phyloP scores from a whole-genome alignment of 2,329 filamentous ascomycete species.

The Mariannaea sp. region DNA sequence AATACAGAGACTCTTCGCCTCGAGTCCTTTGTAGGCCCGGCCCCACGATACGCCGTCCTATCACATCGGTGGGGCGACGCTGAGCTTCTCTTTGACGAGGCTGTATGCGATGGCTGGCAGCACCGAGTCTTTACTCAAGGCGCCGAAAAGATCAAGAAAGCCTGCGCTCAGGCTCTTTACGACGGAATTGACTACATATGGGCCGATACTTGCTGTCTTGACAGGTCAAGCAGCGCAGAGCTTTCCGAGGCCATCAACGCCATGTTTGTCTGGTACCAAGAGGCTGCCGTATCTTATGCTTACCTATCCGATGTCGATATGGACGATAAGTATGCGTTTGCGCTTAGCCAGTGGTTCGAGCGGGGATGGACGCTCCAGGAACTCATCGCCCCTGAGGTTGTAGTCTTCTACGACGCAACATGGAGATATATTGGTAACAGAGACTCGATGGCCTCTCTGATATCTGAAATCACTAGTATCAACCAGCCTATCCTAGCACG shows the following conservation, averaged over 20 bases:
- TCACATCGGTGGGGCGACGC: constrained; percentile 27
- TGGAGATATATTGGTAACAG: constrained; percentile 37
- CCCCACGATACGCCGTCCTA: constrained; percentile 27
- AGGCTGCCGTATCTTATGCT: constrained; percentile 33
- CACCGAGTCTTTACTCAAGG: constrained; percentile 21
- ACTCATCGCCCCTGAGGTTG: constrained; percentile 34
- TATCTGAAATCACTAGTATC: constrained; percentile 35
- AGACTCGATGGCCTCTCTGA: constrained; percentile 18
- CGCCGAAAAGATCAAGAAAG: constrained; percentile 32
- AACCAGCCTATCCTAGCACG: constrained; percentile 18
- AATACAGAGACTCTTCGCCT: constrained; percentile 19
- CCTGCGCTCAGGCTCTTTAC: constrained; percentile 21
- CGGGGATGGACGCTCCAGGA: constrained; percentile 38
- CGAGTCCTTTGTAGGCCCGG: constrained; percentile 21
- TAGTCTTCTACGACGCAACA: constrained; percentile 36
- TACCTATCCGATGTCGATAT: constrained; percentile 31
- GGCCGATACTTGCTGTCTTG: constrained; percentile 41
- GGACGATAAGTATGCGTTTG: constrained; percentile 7
- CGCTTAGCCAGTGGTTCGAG: constrained; percentile 28
- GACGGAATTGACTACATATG: constrained; percentile 32
- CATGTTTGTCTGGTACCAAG: constrained; percentile 35
- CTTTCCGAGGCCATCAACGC: constrained; percentile 40
- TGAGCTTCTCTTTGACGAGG: constrained; percentile 20
- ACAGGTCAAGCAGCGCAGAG: constrained; percentile 33
- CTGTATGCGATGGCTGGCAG: constrained; percentile 3